These are phyloP conservation scores for Pholiota molesta DNA, from an alignment of 768 basidiomycete genomes.

Conservation along the genomic window DNA sequence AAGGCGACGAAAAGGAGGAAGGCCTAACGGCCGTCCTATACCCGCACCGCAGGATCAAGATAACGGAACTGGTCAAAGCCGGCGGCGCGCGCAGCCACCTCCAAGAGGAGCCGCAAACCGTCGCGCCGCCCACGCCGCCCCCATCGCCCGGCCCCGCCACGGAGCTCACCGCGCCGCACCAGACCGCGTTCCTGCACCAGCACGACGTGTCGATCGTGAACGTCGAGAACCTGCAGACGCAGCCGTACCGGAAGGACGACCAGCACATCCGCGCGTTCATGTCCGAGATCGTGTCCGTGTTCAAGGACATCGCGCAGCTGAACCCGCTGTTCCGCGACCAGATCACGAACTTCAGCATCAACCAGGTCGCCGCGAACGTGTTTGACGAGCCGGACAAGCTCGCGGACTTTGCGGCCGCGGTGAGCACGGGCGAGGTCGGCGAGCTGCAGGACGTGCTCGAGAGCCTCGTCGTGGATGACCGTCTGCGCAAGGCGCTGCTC, in stretches of 20 bases:
- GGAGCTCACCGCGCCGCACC: slow-evolving; percentile 24
- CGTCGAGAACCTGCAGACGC: slow-evolving; percentile 79
- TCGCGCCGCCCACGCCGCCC: slow-evolving; percentile 51
- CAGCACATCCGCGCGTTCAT: slow-evolving; percentile 96
- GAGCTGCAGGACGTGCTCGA: slow-evolving; percentile 96
- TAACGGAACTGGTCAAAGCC: slow-evolving; percentile 83
- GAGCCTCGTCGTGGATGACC: slow-evolving; percentile 81
- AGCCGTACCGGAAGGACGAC: slow-evolving; percentile 89
- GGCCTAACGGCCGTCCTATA: slow-evolving; percentile 94
- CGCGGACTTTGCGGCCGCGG: slow-evolving; percentile 96
- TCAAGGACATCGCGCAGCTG: slow-evolving; percentile 97
- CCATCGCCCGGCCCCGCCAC: slow-evolving; percentile 42
- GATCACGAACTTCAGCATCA: slow-evolving; percentile 94
- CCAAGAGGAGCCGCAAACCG: slow-evolving; percentile 47
- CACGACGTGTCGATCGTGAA: slow-evolving; percentile 87
- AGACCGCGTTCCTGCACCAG: slow-evolving; percentile 84
- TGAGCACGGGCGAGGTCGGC: slow-evolving; percentile 87
- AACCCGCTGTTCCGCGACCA: slow-evolving; percentile 98
- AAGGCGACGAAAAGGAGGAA: slow-evolving; percentile 66
- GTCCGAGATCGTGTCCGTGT: slow-evolving; percentile 94
- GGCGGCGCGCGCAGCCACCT: slow-evolving; percentile 42
- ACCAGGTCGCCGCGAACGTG: slow-evolving; percentile 89
- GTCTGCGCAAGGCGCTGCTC: slow-evolving; percentile 85
- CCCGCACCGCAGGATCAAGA: slow-evolving; percentile 88
- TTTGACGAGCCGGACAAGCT: slow-evolving; percentile 98